A percentile compares a stretch with the other conserved stretches of the same genome.
phyloP scores from a whole-genome alignment of 2,329 filamentous ascomycete species.

The Neofusicoccum laricinum region DNA sequence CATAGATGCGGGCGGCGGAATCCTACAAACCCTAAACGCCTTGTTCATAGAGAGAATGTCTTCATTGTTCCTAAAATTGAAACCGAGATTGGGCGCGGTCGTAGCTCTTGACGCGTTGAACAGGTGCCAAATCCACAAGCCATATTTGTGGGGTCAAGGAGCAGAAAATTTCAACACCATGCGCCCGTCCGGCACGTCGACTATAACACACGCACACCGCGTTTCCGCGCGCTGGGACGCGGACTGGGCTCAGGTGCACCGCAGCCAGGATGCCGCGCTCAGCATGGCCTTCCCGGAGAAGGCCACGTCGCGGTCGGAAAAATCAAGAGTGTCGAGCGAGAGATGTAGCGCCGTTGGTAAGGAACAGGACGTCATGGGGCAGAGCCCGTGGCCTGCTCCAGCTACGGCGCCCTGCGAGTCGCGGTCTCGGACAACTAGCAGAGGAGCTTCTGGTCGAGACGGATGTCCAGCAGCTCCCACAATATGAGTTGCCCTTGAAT shows the following conservation, averaged over 20 bases:
- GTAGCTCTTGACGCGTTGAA: too few species aligned
- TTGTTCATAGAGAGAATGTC: background rate
- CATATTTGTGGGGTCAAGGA: too few species aligned
- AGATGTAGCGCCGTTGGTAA: slow-evolving; percentile 65
- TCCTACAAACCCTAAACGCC: background rate
- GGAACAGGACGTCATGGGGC: slow-evolving; percentile 60
- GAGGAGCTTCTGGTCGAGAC: slow-evolving; percentile 54
- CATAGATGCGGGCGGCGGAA: slow-evolving; percentile 32
- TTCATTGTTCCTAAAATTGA: background rate
- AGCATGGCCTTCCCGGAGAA: too few species aligned
- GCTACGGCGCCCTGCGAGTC: slow-evolving; percentile 57
- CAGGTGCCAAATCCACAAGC: too few species aligned
- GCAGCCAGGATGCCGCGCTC: too few species aligned
- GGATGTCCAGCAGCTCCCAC: slow-evolving; percentile 53
- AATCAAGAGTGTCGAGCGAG: background rate
- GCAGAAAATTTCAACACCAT: background rate
- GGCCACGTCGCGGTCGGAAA: too few species aligned
- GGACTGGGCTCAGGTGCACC: background rate
- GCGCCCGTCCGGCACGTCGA: background rate
- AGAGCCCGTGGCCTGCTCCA: slow-evolving; percentile 58
- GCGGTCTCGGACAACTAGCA: slow-evolving; percentile 62
- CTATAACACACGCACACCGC: background rate
- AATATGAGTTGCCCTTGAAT: slow-evolving; percentile 64
- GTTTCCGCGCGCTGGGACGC: background rate
- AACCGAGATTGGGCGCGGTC: background rate